A percentile compares a stretch with the other conserved stretches of the same genome.
Conservation (phyloP, 164 flowering plant genomes). For the Tetrastigma voinierianum region DNA sequence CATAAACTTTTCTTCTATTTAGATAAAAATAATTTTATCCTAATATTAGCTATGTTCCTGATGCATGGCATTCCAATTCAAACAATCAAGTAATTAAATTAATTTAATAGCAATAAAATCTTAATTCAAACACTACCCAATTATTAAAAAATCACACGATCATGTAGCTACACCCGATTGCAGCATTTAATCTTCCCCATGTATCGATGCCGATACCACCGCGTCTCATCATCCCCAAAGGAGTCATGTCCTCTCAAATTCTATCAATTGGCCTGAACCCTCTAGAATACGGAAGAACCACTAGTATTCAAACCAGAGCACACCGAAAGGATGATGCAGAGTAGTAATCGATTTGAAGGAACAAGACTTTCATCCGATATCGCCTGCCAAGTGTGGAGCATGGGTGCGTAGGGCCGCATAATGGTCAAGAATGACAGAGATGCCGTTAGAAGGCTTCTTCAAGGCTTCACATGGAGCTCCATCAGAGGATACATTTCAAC, state of each 20-base stretch:
- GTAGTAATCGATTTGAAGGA: neutral
- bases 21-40: too few species aligned
- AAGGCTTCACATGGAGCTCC: too few species aligned
- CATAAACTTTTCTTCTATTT: too few species aligned
- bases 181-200: constrained; percentile 17
- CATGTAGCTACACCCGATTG: constrained; percentile 10
- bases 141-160: too few species aligned
- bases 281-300: constrained; percentile 5
- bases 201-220: constrained; percentile 13
- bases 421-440: neutral
- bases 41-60: too few species aligned
- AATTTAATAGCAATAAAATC: too few species aligned
- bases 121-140: too few species aligned
- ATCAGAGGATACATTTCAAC: too few species aligned
- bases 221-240: constrained; percentile 9
- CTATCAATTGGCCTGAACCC: constrained; percentile 10
- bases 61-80: too few species aligned
- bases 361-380: constrained; percentile 28
- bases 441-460: constrained; percentile 1
- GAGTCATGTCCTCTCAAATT: too few species aligned
- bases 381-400: constrained; percentile 41
- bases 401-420: constrained; percentile 34
- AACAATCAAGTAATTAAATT: too few species aligned
- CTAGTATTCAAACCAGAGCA: constrained; percentile 46
- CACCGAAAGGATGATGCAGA: constrained; percentile 34